Evolutionary conservation across 1,139 yeast genomes (phyloP), one percentile per base, ranked within the genome.

Genomic region (Sugiyamaella pinicola): DNA sequence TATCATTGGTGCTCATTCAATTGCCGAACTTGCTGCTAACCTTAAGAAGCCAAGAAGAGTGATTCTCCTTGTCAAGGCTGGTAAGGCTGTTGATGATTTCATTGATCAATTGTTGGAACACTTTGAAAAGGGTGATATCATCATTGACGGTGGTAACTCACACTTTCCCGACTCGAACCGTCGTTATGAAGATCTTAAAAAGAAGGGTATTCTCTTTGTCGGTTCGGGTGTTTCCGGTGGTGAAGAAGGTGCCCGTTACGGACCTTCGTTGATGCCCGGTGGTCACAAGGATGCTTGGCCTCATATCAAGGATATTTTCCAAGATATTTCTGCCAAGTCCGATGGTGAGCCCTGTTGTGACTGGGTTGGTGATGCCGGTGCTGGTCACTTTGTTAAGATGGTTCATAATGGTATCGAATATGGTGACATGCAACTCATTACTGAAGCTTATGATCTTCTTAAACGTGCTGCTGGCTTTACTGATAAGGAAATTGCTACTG

Each of bases 161-260:
- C 97, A 91, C 77, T 93, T 85, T 95, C 96, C 97, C 74, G 99
- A 93, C 78, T 75, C 97, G 57, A 90, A 90, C 86, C 90, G 99
- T 79, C 89, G 99, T 78, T 89, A 76, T 80, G 95, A 81, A 55
- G 96, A 89, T 69, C 83, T 93, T 73, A 84, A 87, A 75, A 76
- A 75, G 59, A 84, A 91, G 81, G 98, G 96, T 49, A 84, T 91
- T 70, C 79, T 84, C 63, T 93, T 90, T 68, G 99, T 93, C 62
- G 99, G 99, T 68, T 89, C 96, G 60, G 99, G 99, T 86, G 99
- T 93, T 61, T 93, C 98, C 66, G 99, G 99, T 77, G 99, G 99
- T 80, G 99, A 93, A 78, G 99, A 93, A 75, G 99, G 99, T 82
- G 99, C 99, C 68, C 89, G 99, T 79, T 82, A 87, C 75, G 99